phyloP scores from a whole-genome alignment of 1,284 basidiomycete genomes.

The Microbotryum scabiosae region DNA sequence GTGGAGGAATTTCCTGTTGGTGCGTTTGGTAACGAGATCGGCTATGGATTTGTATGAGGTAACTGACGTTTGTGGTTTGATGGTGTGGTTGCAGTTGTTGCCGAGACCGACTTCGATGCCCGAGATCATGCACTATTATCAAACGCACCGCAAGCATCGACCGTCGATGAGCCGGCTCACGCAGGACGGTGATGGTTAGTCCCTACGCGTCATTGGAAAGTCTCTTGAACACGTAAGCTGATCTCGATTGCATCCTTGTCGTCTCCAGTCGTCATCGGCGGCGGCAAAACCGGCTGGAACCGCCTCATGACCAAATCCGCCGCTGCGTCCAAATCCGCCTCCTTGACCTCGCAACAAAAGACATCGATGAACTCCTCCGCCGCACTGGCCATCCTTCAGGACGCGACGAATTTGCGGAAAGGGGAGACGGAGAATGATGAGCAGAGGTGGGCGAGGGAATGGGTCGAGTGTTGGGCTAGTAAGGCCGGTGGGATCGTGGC shows the following conservation, averaged over 20 bases:
- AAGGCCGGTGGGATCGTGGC: too few relatives aligned
- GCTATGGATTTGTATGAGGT: neutral
- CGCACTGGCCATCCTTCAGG: too few relatives aligned
- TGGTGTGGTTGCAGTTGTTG: slow-evolving; percentile 44
- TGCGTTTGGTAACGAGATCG: slow-evolving; percentile 1
- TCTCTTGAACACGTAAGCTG: too few relatives aligned
- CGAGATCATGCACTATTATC: slow-evolving; percentile 62
- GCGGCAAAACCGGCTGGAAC: slow-evolving; percentile 27
- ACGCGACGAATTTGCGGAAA: neutral
- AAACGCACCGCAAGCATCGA: slow-evolving; percentile 18
- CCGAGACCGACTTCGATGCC: slow-evolving; percentile 68
- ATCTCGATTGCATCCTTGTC: neutral
- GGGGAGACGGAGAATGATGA: neutral
- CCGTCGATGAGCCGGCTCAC: slow-evolving; percentile 29
- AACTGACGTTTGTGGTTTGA: too few relatives aligned
- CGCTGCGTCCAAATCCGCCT: neutral
- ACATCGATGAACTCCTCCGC: too few relatives aligned
- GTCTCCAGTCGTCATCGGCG: slow-evolving; percentile 50
- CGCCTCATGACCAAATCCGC: slow-evolving; percentile 9
- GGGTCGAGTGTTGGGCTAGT: too few relatives aligned
- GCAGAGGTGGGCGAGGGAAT: neutral
- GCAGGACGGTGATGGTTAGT: slow-evolving; percentile 31
- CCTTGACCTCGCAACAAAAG: slow-evolving; percentile 4
- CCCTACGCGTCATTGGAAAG: neutral
- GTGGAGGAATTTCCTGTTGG: slow-evolving; percentile 80